phyloP scores from a whole-genome alignment of 2,329 filamentous ascomycete species.

The Calonectria pteridis region DNA sequence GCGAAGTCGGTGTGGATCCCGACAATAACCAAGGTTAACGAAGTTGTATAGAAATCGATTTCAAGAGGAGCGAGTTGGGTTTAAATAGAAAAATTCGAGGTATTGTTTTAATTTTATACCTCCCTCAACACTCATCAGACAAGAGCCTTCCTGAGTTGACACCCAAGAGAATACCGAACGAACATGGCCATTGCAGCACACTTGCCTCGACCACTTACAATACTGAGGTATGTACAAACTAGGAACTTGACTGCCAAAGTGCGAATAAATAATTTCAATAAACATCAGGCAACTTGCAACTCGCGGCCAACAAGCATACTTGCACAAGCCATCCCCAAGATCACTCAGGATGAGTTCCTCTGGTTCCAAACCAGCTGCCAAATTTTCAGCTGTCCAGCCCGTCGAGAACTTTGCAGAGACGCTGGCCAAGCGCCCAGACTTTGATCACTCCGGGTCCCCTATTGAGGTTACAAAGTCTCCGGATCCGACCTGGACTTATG shows the following conservation, averaged over 20 bases:
- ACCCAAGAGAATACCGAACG: neutral
- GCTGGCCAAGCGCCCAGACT: slow-evolving; percentile 38
- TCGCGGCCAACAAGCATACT: neutral
- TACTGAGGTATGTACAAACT: slow-evolving; percentile 4
- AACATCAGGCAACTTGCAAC: neutral
- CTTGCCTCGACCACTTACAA: neutral
- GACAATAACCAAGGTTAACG: neutral
- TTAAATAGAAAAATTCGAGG: neutral
- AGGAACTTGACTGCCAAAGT: neutral
- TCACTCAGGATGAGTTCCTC: slow-evolving; percentile 30
- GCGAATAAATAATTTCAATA: neutral
- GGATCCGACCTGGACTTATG: slow-evolving; percentile 65
- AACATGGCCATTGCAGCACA: neutral
- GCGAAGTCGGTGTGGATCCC: neutral
- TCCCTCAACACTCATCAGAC: neutral
- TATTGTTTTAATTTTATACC: neutral
- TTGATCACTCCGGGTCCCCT: slow-evolving; percentile 37
- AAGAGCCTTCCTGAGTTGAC: too few relatives aligned
- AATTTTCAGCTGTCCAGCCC: slow-evolving; percentile 41
- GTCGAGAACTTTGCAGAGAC: slow-evolving; percentile 40
- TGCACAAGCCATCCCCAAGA: neutral
- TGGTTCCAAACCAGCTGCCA: slow-evolving; percentile 22
- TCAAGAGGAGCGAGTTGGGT: neutral
- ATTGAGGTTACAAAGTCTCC: slow-evolving; percentile 47
- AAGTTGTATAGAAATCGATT: neutral